A percentile compares a stretch with the other conserved stretches of the same genome.
Conservation (phyloP, 2,329 filamentous ascomycete genomes). For the Aspergillus jensenii region DNA sequence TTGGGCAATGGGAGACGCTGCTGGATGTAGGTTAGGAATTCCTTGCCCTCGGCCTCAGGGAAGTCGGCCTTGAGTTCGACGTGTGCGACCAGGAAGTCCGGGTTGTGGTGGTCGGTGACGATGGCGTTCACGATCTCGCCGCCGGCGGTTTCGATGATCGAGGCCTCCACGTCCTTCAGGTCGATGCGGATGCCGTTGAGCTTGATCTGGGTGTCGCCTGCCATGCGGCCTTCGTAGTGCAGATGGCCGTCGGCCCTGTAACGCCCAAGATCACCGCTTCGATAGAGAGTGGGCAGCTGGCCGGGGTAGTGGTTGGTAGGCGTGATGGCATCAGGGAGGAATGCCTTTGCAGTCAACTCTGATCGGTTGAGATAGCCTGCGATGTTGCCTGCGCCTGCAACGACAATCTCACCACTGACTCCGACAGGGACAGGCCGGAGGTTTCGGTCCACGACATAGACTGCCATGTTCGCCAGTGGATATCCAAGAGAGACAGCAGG, state of each 20-base stretch:
- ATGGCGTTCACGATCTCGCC: neutral
- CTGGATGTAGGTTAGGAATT: neutral
- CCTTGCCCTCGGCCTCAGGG: neutral
- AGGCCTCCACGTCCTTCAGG: constrained; percentile 43
- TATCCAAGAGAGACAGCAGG: neutral
- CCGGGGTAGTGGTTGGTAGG: neutral
- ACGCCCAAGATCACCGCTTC: constrained; percentile 30
- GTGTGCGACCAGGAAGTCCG: neutral
- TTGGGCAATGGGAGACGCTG: constrained; percentile 26
- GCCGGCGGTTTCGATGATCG: neutral
- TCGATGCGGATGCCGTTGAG: constrained; percentile 40
- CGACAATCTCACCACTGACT: constrained; percentile 2
- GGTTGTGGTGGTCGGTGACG: neutral
- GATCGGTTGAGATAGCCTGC: constrained; percentile 3
- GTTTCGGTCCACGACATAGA: neutral
- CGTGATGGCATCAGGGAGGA: constrained; percentile 9
- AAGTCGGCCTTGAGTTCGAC: neutral
- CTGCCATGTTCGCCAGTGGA: neutral
- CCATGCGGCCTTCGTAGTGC: neutral
- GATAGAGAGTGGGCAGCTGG: constrained; percentile 18
- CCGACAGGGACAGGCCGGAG: neutral
- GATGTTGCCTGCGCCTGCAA: constrained; percentile 6
- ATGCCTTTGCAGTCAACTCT: neutral
- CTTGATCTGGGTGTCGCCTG: neutral
- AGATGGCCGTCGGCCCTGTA: constrained; percentile 42